These are phyloP conservation scores for Moniliophthora roreri DNA, from an alignment of 1,284 basidiomycete species.

Conservation along the genomic window DNA sequence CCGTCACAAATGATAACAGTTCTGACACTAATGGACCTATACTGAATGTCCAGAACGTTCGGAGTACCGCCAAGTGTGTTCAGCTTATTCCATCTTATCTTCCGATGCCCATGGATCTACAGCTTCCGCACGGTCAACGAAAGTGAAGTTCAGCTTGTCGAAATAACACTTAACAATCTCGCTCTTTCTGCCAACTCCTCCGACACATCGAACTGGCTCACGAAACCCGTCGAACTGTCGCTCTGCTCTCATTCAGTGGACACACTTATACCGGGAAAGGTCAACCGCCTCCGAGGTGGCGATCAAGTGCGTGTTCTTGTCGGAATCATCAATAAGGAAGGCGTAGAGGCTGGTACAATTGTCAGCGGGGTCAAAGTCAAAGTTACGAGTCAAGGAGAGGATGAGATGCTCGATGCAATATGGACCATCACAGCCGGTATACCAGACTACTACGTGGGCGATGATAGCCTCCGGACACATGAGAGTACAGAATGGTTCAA, in stretches of 20 bases:
- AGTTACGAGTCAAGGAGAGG: not conserved
- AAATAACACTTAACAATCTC: slow-evolving; percentile 25
- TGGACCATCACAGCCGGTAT: slow-evolving; percentile 14
- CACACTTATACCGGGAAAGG: slow-evolving; percentile 23
- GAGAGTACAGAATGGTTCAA: slow-evolving; percentile 14
- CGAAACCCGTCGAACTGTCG: slow-evolving; percentile 15
- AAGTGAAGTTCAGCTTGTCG: slow-evolving; percentile 22
- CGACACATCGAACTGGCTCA: slow-evolving; percentile 20
- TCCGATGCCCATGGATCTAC: not conserved
- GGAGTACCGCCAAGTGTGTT: slow-evolving; percentile 24
- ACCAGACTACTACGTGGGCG: slow-evolving; percentile 12
- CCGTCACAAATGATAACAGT: slow-evolving; percentile 3
- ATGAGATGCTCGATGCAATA: not conserved
- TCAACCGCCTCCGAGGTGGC: slow-evolving; percentile 24
- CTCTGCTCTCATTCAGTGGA: slow-evolving; percentile 18
- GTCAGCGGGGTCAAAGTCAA: slow-evolving; percentile 9
- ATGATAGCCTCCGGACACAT: slow-evolving; percentile 12
- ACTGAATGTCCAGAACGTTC: slow-evolving; percentile 23
- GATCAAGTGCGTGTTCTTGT: slow-evolving; percentile 27
- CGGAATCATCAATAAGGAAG: slow-evolving; percentile 17
- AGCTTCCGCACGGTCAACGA: slow-evolving; percentile 12
- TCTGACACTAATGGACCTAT: slow-evolving; percentile 5
- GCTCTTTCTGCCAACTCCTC: slow-evolving; percentile 14
- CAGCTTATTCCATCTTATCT: not conserved
- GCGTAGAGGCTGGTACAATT: slow-evolving; percentile 10